Conservation (phyloP, 1,284 basidiomycete species). For the Tylopilus sp. region DNA sequence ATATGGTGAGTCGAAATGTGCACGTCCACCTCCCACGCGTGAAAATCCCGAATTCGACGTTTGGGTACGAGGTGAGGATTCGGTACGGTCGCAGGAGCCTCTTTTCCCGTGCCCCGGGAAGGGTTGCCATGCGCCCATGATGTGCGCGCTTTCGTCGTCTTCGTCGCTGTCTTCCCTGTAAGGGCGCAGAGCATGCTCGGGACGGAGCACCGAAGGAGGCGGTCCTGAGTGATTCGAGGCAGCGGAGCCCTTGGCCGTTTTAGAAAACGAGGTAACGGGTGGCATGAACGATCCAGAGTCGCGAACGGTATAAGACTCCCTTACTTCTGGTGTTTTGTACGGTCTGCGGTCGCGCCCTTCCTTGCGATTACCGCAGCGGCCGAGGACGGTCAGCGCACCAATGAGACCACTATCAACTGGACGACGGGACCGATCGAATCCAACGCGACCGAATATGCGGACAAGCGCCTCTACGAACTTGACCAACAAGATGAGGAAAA, state of each 20-base stretch:
- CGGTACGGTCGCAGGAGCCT: slow-evolving; percentile 37
- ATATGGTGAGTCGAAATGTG: slow-evolving; percentile 75
- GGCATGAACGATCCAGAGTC: slow-evolving; percentile 45
- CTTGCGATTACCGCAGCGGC: slow-evolving; percentile 65
- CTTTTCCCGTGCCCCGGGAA: slow-evolving; percentile 53
- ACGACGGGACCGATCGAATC: slow-evolving; percentile 82
- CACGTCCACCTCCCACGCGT: slow-evolving; percentile 72
- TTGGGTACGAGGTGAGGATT: slow-evolving; percentile 30
- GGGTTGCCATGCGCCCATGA: slow-evolving; percentile 82
- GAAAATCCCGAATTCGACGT: slow-evolving; percentile 63
- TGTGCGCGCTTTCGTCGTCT: slow-evolving; percentile 70
- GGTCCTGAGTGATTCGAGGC: slow-evolving; percentile 46
- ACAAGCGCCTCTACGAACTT: slow-evolving; percentile 83
- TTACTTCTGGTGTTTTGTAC: slow-evolving; percentile 29
- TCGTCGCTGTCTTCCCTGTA: slow-evolving; percentile 77
- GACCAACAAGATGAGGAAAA: slow-evolving; percentile 75
- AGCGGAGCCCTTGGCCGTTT: slow-evolving; percentile 24
- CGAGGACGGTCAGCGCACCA: slow-evolving; percentile 74
- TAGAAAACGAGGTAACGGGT: slow-evolving; percentile 33
- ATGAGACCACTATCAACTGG: slow-evolving; percentile 80
- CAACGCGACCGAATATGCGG: slow-evolving; percentile 74
- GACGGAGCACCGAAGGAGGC: slow-evolving; percentile 72
- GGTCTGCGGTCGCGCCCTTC: slow-evolving; percentile 28
- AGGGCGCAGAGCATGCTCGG: slow-evolving; percentile 71
- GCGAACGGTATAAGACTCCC: slow-evolving; percentile 28